Evolutionary conservation across 1,284 basidiomycete species (phyloP), one percentile per base, ranked within the genome.

Genomic region (Fomitopsis pinicola): DNA sequence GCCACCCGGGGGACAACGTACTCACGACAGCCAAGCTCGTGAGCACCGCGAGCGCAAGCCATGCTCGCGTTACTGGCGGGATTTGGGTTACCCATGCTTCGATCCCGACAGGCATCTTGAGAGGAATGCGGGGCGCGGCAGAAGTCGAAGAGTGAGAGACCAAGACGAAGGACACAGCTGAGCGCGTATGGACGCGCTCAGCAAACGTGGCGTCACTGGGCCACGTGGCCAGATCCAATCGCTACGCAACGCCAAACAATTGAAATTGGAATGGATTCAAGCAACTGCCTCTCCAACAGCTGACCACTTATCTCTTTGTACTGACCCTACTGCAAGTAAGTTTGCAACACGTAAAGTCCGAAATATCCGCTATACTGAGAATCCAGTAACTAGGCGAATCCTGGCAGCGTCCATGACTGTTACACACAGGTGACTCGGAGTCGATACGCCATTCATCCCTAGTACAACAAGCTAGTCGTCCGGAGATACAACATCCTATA

Each of bases 81-180:
- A 97, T 91, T 68, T 95, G 91, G 36, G 82, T 84, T 46, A 95
- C 82, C 93, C 93, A 92, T 35, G 86, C 89, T 74, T 92, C 90
- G 64, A 91, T 83, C 62, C 88, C 88, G 59, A 89, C 88, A 26
- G 88, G 88, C 91, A 92, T 92, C 2, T 17, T 62, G 54, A 46
- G 36, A 22, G 22, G 22, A 22, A 22, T 22, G 22, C 0, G 17
- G 17, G 17, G 7, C 22, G 52, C 8, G n/a, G 15, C 35, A 15
- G 48, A 33, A 28, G 45, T 50, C 48, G 14, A 19, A 14, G 26
- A 10, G 26, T 5, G 12, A 33, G 26, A 28, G 48, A 50, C 48
- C 14, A 50, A 50, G 48, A 22, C 12, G 28, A 5, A 33, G 19
- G 15, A 6, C 17, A 10, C 28, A 15, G 48, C 46, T 30, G 4